Conservation (phyloP, 2,329 filamentous ascomycete species). For the Podosphaera fusca region DNA sequence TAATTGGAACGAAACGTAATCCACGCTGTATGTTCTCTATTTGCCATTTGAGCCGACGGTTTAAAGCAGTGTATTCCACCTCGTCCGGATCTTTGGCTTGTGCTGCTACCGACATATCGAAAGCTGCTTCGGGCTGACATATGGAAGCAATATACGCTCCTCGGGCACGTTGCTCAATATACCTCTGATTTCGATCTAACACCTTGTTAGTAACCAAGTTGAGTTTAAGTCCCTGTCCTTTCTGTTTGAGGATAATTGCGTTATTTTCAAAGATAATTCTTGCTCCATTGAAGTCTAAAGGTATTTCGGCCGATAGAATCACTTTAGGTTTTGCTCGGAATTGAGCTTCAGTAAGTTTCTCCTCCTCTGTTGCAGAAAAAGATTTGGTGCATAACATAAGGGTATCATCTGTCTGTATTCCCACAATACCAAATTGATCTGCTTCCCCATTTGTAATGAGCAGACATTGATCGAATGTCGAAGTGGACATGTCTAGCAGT, state of each 20-base stretch:
- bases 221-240: neutral
- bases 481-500: no score
- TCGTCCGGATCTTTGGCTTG: neutral
- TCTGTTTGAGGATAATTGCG: neutral
- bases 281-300: conserved; percentile 1
- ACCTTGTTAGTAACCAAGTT: neutral
- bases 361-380: neutral
- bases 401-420: conserved; percentile 3
- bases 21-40: neutral
- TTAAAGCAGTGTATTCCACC: neutral
- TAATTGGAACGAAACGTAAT: neutral
- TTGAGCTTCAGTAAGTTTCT: neutral
- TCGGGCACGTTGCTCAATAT: neutral
- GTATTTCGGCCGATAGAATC: neutral
- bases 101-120: neutral
- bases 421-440: conserved; percentile 2
- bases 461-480: no score
- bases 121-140: neutral
- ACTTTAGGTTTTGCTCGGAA: neutral
- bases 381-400: neutral
- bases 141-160: neutral
- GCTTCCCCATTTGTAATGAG: neutral
- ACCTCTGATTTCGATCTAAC: neutral
- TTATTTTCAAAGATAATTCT: neutral
- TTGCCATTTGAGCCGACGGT: neutral